Base-by-base conservation (phyloP, 2,329 filamentous ascomycete species). In the Fusarium coffeatum region DNA sequence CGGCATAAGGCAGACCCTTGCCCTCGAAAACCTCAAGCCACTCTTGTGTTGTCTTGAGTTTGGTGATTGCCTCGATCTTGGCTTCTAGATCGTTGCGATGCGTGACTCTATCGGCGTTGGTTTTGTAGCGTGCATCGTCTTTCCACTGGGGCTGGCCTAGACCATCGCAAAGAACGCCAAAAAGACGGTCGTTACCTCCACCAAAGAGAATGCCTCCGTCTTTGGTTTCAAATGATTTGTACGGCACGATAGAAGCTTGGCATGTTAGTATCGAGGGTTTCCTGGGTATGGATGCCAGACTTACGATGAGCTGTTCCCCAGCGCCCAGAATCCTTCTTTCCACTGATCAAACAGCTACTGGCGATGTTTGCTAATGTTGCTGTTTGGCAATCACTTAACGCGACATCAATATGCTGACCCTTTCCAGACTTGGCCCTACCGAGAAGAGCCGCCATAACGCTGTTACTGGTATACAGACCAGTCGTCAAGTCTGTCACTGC, bases 231-330 rank as follows among this genome's bases (percentile, higher is more conserved):
- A 93, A 99, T 1, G 93, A 93, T 74, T 91, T 90, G 79, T 99
- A 99, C 0, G 96, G 96, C 0, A 99, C 96, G 77, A 99, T 98
- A 0, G 93, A 97, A n/a, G 95, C 92, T 94, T 46, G 28, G 4
- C 8, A 23, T 22, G 41, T 71, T 40, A 70, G 62, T 5, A 25
- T 3, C 54, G n/a, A 3, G 10, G 2, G n/a, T 12, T 20, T 37
- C 30, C 7, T 30, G 20, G 10, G 15, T 18, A 15, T 8, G n/a
- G 12, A 16, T 8, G 12, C 12, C 23, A 12, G 27, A 81, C 83
- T 81, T 83, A 93, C 92, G 96, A 84, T 99, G 96, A 45, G 95
- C 95, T 6, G 96, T 99, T 9, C 96, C 96, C 95, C 96, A 98
- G 69, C 96, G 87, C 0, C 96, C 96, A 5, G 90, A 88, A 78